These are phyloP conservation scores for Wallacemonas sp. DNA, from an alignment of 208 protist genomes.

Conservation along the genomic window DNA sequence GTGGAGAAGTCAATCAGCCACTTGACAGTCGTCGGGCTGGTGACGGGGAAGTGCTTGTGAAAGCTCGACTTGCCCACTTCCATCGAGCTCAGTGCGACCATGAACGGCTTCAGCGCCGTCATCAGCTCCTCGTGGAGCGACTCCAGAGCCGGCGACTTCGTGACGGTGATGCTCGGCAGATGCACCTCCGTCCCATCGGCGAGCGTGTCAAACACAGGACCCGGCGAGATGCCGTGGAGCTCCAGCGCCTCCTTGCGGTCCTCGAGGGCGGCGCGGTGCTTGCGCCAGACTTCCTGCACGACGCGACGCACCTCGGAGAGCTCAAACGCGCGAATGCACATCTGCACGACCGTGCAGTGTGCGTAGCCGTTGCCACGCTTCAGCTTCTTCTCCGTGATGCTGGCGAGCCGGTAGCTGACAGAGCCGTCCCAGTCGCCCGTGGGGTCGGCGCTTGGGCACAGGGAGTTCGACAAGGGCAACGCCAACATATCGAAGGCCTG, in stretches of 20 bases:
- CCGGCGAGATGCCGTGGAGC: conserved; percentile 40
- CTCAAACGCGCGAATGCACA: conserved; percentile 59
- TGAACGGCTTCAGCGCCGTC: conserved; percentile 39
- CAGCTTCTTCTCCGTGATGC: conserved; percentile 56
- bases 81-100: conserved; percentile 45
- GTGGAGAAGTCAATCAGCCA: conserved; percentile 60
- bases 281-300: conserved; percentile 46
- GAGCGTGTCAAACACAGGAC: conserved; percentile 47
- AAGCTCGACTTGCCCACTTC: conserved; percentile 68
- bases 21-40: conserved; percentile 32
- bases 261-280: conserved; percentile 28
- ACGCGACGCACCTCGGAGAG: conserved; percentile 42
- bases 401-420: conserved; percentile 54
- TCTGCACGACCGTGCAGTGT: conserved; percentile 76
- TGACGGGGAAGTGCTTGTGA: conserved; percentile 63
- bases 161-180: conserved; percentile 61
- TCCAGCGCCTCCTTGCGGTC: conserved; percentile 40
- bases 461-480: conserved; percentile 61
- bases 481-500: conserved; percentile 64
- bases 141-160: conserved; percentile 38
- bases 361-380: conserved; percentile 55
- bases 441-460: conserved; percentile 51
- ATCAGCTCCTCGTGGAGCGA: conserved; percentile 60
- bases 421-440: conserved; percentile 32
- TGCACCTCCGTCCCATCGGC: conserved; percentile 39